Evolutionary conservation across 768 basidiomycete species (phyloP).

Genomic region (Rhizopogon roseolus): DNA sequence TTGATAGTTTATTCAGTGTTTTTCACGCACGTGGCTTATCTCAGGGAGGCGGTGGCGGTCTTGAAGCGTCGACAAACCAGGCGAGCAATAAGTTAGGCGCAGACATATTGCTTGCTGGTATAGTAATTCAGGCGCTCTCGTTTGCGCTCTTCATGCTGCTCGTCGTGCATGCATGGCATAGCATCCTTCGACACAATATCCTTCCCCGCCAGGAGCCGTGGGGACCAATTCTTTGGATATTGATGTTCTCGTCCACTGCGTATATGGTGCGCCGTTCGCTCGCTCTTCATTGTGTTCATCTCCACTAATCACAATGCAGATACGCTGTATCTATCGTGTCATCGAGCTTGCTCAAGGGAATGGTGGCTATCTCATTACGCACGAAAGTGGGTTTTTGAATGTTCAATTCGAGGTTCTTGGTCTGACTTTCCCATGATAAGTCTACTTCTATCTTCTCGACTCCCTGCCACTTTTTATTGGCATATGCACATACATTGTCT

Average conservation of each 20-base stretch:
- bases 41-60: slow-evolving; percentile 20
- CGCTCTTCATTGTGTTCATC: neutral
- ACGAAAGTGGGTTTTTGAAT: slow-evolving; percentile 16
- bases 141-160: slow-evolving; percentile 18
- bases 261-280: slow-evolving; percentile 18
- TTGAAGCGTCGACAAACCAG: slow-evolving; percentile 6
- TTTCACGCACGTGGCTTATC: too few species aligned
- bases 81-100: slow-evolving; percentile 7
- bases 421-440: slow-evolving; percentile 9
- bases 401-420: neutral
- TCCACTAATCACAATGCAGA: slow-evolving; percentile 5
- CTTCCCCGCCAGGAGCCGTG: slow-evolving; percentile 10
- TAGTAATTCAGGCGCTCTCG: slow-evolving; percentile 20
- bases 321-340: slow-evolving; percentile 26
- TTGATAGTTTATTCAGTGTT: neutral
- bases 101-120: slow-evolving; percentile 19
- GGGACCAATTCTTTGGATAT: slow-evolving; percentile 11
- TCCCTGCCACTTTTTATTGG: slow-evolving; percentile 23
- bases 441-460: slow-evolving; percentile 25
- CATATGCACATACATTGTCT: slow-evolving; percentile 15
- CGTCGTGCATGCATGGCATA: slow-evolving; percentile 6
- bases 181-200: slow-evolving; percentile 8
- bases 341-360: slow-evolving; percentile 15
- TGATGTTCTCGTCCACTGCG: slow-evolving; percentile 20
- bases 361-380: slow-evolving; percentile 14